Evolutionary conservation across 495 filamentous ascomycete genomes (phyloP), one percentile per base, ranked within the genome.

Genomic region (Diplogelasinospora grovesii): DNA sequence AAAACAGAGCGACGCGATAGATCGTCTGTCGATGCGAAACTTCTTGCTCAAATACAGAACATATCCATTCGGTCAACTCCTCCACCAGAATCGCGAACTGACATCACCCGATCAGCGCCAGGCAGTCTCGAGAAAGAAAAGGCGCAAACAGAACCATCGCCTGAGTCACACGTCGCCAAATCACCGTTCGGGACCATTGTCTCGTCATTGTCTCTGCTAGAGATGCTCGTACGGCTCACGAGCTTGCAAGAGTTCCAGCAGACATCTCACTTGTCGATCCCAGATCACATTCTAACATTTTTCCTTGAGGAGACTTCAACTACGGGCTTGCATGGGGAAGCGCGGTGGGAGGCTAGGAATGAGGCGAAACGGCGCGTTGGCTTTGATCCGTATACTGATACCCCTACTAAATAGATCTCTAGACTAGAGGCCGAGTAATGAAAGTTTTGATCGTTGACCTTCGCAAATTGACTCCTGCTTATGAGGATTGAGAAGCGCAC

Each of bases 161-260:
- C 41, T 1, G 49, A 50, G 10, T 43, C 52, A 6, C 49, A 46
- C 15, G 45, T 53, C 4, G 29, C 59, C 5, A 57, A 50, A 18
- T 68, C 56, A 9, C 70, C 58, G 25, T 70, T 68, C 39, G 66
- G 48, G 31, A 59, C 57, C 21, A 81, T 95, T 38, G 78, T 80
- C 10, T 89, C 89, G 10, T 90, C 85, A 0, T 79, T 99, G 6
- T 97, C 92, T 7, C 79, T 96, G 33, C 79, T 99, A 15, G 93
- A 99, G 61, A 93, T 88, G 63, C 72, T 97, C 27, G 78, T 99
- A 41, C 89, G 93, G 40, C 78, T 99, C 16, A 85, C 84, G 6
- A 83, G 87, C 30, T 74, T 97, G n/a, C 92, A 97, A 59, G 89
- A 97, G 68, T 95, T 92, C 63, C 86, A 95, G 54, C 93, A 99